phyloP scores from a whole-genome alignment of 306 rosid genomes.

The Cucumis melo region DNA sequence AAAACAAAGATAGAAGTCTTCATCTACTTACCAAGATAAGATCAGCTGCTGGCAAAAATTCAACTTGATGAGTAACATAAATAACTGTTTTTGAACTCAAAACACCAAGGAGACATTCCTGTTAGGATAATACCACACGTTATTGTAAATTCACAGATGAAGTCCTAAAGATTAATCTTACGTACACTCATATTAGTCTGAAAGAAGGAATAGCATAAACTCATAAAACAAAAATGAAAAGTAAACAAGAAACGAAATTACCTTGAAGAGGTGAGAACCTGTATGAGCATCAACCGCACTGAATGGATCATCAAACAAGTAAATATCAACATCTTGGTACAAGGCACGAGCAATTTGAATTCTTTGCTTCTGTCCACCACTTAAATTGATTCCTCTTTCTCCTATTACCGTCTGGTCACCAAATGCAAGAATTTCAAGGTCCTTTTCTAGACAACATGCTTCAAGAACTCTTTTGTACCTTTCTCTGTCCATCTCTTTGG shows the following conservation, averaged over 20 bases:
- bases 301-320: conserved; percentile 83
- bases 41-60: conserved; percentile 79
- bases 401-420: conserved; percentile 83
- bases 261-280: conserved; percentile 83
- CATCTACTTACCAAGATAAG: conserved; percentile 47
- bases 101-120: conserved; percentile 76
- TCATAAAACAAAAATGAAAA: neutral
- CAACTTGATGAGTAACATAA: conserved; percentile 81
- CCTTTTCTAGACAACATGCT: conserved; percentile 62
- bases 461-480: conserved; percentile 57
- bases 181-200: neutral
- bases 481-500: conserved; percentile 58
- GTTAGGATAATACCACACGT: conserved; percentile 1
- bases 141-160: neutral
- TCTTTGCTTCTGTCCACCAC: conserved; percentile 88
- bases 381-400: conserved; percentile 80
- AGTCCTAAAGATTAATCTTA: neutral
- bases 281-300: conserved; percentile 94
- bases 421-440: conserved; percentile 53
- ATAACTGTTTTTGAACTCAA: conserved; percentile 63
- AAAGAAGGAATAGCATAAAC: neutral
- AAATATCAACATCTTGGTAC: conserved; percentile 73
- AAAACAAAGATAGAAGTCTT: neutral
- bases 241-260: neutral
- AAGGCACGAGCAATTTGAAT: conserved; percentile 74